phyloP scores from a whole-genome alignment of 169 alveolate genomes.

The Cryptosporidium tyzzeri region DNA sequence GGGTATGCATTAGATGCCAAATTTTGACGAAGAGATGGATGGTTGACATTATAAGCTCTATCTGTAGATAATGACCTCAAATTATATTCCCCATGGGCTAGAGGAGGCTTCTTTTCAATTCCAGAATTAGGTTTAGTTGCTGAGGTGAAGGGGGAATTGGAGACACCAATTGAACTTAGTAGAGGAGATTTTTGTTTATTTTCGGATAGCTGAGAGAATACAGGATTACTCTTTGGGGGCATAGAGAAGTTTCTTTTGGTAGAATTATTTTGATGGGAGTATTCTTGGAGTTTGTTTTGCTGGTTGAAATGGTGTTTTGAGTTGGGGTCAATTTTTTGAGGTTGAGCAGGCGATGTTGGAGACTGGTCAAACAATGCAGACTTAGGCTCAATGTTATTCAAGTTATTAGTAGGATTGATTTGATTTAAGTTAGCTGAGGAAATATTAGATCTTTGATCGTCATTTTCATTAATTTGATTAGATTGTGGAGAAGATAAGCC shows the following conservation, averaged over 20 bases:
- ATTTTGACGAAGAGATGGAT: not conserved
- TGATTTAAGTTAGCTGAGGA: not conserved
- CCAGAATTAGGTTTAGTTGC: not conserved
- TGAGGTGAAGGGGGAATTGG: not conserved
- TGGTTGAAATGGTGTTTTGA: not conserved
- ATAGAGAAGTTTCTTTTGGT: conserved; percentile 22
- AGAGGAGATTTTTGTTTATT: not conserved
- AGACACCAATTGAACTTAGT: too few relatives aligned
- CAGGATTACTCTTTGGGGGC: conserved; percentile 24
- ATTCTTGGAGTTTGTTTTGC: not conserved
- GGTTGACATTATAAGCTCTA: not conserved
- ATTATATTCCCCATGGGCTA: not conserved
- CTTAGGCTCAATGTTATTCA: not conserved
- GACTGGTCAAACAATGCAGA: too few relatives aligned
- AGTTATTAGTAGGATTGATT: not conserved
- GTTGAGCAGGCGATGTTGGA: not conserved
- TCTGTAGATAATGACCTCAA: conserved; percentile 49
- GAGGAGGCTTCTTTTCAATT: not conserved
- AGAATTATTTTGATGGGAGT: not conserved
- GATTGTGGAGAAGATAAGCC: conserved; percentile 10
- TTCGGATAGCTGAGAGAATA: not conserved
- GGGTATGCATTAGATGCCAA: not conserved
- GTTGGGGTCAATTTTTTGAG: not conserved
- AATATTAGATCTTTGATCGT: not conserved
- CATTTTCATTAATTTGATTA: not conserved